A percentile compares a stretch with the other conserved stretches of the same genome.
These are phyloP conservation scores for Podospora pseudopauciseta DNA, from an alignment of 495 filamentous ascomycete genomes.

Conservation along the genomic window DNA sequence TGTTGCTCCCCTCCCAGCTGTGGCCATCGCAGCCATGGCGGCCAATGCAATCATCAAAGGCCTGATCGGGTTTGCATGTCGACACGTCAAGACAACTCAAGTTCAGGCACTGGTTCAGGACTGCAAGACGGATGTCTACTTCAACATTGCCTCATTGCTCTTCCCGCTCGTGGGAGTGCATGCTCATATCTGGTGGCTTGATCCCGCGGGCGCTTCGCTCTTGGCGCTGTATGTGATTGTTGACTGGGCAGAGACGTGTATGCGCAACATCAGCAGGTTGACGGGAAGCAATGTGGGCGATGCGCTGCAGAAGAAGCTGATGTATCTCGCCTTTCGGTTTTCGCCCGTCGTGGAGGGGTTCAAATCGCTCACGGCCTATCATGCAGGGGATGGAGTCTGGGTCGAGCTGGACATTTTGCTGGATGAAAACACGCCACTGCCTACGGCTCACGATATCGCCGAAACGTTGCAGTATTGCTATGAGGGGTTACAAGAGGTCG, in stretches of 20 bases:
- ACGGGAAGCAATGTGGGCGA: constrained; percentile 39
- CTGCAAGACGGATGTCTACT: constrained; percentile 50
- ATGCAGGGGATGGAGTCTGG: constrained; percentile 49
- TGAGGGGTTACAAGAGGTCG: constrained; percentile 42
- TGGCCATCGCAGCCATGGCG: constrained; percentile 42
- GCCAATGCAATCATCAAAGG: constrained; percentile 46
- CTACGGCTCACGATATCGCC: constrained; percentile 44
- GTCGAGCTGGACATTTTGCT: constrained; percentile 48
- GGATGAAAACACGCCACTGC: constrained; percentile 39
- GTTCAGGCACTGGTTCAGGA: constrained; percentile 50
- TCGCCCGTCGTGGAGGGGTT: constrained; percentile 43
- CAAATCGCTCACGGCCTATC: constrained; percentile 46
- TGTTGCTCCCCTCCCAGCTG: constrained; percentile 27
- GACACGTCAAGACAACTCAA: constrained; percentile 47
- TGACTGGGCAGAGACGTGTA: constrained; percentile 46
- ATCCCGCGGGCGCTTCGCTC: constrained; percentile 43
- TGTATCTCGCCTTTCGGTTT: constrained; percentile 46
- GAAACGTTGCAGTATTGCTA: constrained; percentile 51
- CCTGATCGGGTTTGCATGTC: constrained; percentile 44
- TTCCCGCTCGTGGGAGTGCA: constrained; percentile 45
- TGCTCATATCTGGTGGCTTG: constrained; percentile 47
- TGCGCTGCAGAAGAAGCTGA: constrained; percentile 38
- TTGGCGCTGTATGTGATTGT: constrained; percentile 50
- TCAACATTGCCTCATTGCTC: constrained; percentile 48
- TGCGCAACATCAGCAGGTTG: constrained; percentile 45